A percentile compares a stretch with the other conserved stretches of the same genome.
Evolutionary conservation across 2,329 filamentous ascomycete species (phyloP).

Genomic region (Xylariaceae sp.): DNA sequence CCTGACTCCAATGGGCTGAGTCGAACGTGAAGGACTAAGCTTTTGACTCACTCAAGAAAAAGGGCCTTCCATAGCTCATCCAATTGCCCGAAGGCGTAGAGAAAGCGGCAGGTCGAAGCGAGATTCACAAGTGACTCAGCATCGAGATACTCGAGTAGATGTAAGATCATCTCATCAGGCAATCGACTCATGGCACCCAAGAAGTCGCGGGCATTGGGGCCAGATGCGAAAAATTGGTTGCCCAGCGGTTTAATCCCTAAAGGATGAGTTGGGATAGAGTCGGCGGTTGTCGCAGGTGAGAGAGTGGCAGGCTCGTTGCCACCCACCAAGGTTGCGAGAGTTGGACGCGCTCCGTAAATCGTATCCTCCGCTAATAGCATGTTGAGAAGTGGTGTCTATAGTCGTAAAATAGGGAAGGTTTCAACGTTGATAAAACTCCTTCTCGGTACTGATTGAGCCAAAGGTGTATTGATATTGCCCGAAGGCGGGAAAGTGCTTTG

Average conservation of each 20-base stretch:
- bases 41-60: constrained; percentile 72
- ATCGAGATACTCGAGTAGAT: constrained; percentile 74
- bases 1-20: neutral
- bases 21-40: neutral
- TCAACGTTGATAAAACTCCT: too few species aligned
- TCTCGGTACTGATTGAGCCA: too few species aligned
- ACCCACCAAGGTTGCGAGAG: constrained; percentile 4
- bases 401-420: too few species aligned
- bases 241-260: constrained; percentile 82
- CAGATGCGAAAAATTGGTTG: constrained; percentile 70
- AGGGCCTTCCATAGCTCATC: constrained; percentile 89
- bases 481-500: too few species aligned
- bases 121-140: constrained; percentile 59
- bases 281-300: constrained; percentile 13
- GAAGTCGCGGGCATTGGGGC: constrained; percentile 62
- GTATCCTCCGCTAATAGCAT: constrained; percentile 26
- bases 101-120: constrained; percentile 76
- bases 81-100: constrained; percentile 79
- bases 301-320: constrained; percentile 11
- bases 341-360: constrained; percentile 18
- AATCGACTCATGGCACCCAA: constrained; percentile 66
- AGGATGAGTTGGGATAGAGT: constrained; percentile 72
- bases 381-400: neutral
- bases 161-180: constrained; percentile 77
- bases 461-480: too few species aligned